Conservation (phyloP, 345 rosid genomes). For the Bruguiera parviflora region DNA sequence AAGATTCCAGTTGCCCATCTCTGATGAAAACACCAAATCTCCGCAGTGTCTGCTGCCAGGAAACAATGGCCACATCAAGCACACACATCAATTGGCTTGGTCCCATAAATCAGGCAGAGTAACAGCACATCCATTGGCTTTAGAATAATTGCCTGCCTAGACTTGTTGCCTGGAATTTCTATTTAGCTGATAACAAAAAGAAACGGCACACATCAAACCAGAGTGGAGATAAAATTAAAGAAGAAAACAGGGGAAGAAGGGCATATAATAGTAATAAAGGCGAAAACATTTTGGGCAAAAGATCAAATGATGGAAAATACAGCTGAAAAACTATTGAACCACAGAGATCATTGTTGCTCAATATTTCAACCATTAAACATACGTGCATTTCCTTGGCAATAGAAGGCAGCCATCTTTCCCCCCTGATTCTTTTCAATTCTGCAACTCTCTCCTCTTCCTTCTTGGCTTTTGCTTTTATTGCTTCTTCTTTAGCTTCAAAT, state of each 20-base stretch:
- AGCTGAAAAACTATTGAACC: not conserved
- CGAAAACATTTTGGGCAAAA: not conserved
- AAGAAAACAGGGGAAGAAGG: not conserved
- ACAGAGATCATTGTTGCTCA: not conserved
- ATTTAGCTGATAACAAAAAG: conserved; percentile 10
- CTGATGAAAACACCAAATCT: too few relatives aligned
- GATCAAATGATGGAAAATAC: not conserved
- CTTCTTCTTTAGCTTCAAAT: conserved; percentile 57
- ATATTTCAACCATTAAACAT: conserved; percentile 5
- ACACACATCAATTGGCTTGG: not conserved
- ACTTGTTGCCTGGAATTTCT: conserved; percentile 8
- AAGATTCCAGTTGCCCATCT: too few relatives aligned
- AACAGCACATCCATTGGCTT: not conserved
- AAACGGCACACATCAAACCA: not conserved
- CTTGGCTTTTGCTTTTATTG: conserved; percentile 69
- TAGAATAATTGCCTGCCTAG: conserved; percentile 11
- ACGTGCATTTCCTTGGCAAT: conserved; percentile 54
- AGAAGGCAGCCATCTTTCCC: conserved; percentile 90
- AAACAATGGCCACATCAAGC: not conserved
- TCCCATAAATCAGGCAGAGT: not conserved
- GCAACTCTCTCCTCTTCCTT: conserved; percentile 75
- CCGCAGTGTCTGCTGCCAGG: too few relatives aligned
- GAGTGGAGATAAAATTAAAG: not conserved
- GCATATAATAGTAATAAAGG: not conserved
- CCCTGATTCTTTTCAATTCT: conserved; percentile 62